A percentile compares a stretch with the other conserved stretches of the same genome.
These are phyloP conservation scores for Gyrodon lividus DNA, from an alignment of 768 basidiomycete genomes.

Conservation along the genomic window DNA sequence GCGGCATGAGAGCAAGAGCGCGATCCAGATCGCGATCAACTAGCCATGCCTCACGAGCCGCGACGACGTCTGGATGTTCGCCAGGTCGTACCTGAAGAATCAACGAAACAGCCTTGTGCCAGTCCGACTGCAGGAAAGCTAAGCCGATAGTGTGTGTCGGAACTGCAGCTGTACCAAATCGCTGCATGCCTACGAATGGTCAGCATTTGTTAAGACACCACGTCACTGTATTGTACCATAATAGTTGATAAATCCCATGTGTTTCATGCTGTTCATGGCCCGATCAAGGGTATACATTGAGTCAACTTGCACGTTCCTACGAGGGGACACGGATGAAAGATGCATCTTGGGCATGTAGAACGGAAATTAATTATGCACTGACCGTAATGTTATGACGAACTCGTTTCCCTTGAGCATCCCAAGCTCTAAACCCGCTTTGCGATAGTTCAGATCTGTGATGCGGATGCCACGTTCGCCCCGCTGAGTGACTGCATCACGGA, in stretches of 20 bases:
- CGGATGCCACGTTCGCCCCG: constrained; percentile 89
- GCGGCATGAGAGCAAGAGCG: constrained; percentile 83
- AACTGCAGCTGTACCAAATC: constrained; percentile 95
- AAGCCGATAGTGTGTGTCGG: constrained; percentile 95
- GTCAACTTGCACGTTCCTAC: constrained; percentile 82
- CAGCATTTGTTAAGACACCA: not conserved
- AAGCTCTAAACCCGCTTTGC: constrained; percentile 78
- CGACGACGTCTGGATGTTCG: constrained; percentile 88
- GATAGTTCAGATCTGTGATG: constrained; percentile 85
- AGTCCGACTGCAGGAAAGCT: constrained; percentile 84
- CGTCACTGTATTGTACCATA: constrained; percentile 58
- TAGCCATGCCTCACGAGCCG: constrained; percentile 86
- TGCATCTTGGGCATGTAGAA: constrained; percentile 15
- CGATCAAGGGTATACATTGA: constrained; percentile 69
- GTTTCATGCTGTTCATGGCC: constrained; percentile 74
- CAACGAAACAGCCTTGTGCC: constrained; percentile 82
- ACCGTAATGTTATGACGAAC: constrained; percentile 94
- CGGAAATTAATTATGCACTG: not conserved
- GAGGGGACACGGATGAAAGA: constrained; percentile 2
- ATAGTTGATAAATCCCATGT: constrained; percentile 94
- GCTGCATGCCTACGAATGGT: constrained; percentile 80
- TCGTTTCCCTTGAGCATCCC: constrained; percentile 97
- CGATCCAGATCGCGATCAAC: constrained; percentile 75
- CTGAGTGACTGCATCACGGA: constrained; percentile 57
- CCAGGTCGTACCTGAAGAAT: constrained; percentile 83